Conservation (phyloP, 768 basidiomycete species). For the Mycena rosella region DNA sequence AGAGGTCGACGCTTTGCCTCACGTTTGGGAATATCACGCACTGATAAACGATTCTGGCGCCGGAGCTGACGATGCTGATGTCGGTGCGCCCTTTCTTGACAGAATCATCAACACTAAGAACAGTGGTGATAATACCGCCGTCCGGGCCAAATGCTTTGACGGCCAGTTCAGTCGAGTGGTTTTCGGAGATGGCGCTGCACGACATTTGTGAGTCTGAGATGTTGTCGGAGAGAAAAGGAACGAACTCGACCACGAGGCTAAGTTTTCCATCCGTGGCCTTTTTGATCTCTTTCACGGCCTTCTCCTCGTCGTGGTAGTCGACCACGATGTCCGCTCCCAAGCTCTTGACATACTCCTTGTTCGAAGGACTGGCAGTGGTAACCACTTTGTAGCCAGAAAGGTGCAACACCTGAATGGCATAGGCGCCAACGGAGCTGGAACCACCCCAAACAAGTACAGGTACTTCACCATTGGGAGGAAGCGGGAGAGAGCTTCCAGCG, state of each 20-base stretch:
- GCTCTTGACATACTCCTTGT: conserved; percentile 25
- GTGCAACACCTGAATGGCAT: conserved; percentile 25
- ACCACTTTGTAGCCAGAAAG: conserved; percentile 25
- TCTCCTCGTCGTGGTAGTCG: conserved; percentile 27
- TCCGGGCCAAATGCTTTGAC: conserved; percentile 28
- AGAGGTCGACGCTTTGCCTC: conserved; percentile 27
- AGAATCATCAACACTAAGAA: conserved; percentile 24
- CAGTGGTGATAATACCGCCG: conserved; percentile 27
- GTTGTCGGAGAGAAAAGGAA: conserved; percentile 23
- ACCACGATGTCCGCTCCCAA: conserved; percentile 24
- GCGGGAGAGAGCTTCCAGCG: conserved; percentile 24
- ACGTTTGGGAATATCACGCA: conserved; percentile 18
- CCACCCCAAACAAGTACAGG: conserved; percentile 28
- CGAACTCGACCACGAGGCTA: conserved; percentile 26
- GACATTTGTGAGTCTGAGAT: conserved; percentile 19
- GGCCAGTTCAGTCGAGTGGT: conserved; percentile 26
- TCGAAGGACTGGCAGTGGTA: conserved; percentile 27
- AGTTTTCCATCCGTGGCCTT: conserved; percentile 27
- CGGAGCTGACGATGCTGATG: conserved; percentile 26
- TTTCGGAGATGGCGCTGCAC: conserved; percentile 22
- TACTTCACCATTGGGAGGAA: conserved; percentile 24
- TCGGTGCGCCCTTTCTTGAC: conserved; percentile 27
- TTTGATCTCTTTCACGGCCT: conserved; percentile 25
- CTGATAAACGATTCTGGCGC: conserved; percentile 27
- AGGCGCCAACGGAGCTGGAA: conserved; percentile 24